phyloP scores from a whole-genome alignment of 805 yeast species.

The Teunomyces barrocoloradensis region DNA sequence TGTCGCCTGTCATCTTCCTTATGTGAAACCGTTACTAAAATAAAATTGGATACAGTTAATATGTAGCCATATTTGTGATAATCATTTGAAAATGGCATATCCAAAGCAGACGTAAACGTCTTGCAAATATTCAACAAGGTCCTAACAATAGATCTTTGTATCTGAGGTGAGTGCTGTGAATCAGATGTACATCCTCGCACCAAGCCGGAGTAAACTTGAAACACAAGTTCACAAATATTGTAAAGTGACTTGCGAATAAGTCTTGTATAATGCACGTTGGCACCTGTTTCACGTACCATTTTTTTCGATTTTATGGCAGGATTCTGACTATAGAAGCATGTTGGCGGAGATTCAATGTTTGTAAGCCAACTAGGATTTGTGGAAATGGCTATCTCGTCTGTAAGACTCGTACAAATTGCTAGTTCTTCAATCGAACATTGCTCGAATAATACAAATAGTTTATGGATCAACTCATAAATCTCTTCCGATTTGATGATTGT shows the following conservation, averaged over 20 bases:
- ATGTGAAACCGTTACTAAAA: constrained; percentile 27
- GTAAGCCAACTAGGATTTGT: constrained; percentile 34
- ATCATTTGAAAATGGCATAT: constrained; percentile 15
- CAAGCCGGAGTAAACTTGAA: not conserved
- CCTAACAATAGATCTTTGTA: constrained; percentile 39
- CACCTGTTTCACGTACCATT: not conserved
- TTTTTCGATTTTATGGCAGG: not conserved
- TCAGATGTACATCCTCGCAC: not conserved
- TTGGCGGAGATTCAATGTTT: constrained; percentile 33
- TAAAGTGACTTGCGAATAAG: not conserved
- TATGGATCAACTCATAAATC: constrained; percentile 37
- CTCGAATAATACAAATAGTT: constrained; percentile 37
- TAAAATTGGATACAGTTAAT: constrained; percentile 35
- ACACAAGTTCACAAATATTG: not conserved
- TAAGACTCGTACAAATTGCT: constrained; percentile 46
- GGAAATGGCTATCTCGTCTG: constrained; percentile 43
- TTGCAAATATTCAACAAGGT: constrained; percentile 29
- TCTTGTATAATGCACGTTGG: not conserved
- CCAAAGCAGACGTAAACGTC: constrained; percentile 26
- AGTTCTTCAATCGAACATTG: constrained; percentile 59
- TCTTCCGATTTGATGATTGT: constrained; percentile 45
- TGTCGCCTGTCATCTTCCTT: constrained; percentile 20
- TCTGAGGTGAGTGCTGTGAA: constrained; percentile 11
- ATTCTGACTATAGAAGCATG: constrained; percentile 43
- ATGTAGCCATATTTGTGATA: constrained; percentile 23